phyloP scores from a whole-genome alignment of 2,329 filamentous ascomycete species.

The Canariomyces notabilis region DNA sequence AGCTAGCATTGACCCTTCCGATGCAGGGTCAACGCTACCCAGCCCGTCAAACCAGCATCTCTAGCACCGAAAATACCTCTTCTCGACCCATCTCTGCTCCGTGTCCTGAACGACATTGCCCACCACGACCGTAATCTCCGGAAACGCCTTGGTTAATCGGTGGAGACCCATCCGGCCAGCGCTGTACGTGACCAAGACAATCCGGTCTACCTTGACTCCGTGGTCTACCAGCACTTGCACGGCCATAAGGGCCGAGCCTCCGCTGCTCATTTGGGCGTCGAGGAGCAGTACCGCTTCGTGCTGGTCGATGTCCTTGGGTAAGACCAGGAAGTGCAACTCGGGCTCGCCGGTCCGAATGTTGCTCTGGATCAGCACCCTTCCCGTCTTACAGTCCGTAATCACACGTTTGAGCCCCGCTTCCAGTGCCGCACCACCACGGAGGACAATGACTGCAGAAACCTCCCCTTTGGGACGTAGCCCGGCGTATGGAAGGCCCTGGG shows the following conservation, averaged over 20 bases:
- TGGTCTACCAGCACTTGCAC: slow-evolving; percentile 94
- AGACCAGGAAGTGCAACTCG: slow-evolving; percentile 81
- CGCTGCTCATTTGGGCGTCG: slow-evolving; percentile 91
- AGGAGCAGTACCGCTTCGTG: slow-evolving; percentile 81
- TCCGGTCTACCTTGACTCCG: slow-evolving; percentile 75
- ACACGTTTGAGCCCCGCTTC: slow-evolving; percentile 85
- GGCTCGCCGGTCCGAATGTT: slow-evolving; percentile 81
- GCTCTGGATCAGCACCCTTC: slow-evolving; percentile 85
- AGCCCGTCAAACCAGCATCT: not conserved
- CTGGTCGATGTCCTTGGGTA: slow-evolving; percentile 66
- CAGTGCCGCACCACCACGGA: slow-evolving; percentile 83
- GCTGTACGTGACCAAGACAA: slow-evolving; percentile 90
- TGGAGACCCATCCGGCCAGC: slow-evolving; percentile 81
- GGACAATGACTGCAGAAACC: slow-evolving; percentile 79
- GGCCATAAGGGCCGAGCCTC: slow-evolving; percentile 83
- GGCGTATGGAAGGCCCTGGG: slow-evolving; percentile 62
- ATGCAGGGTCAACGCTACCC: no score
- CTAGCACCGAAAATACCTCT: slow-evolving; percentile 83
- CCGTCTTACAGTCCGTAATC: slow-evolving; percentile 87
- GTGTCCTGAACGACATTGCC: slow-evolving; percentile 75
- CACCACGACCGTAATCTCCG: slow-evolving; percentile 79
- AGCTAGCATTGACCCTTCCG: not conserved
- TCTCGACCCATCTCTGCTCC: slow-evolving; percentile 86
- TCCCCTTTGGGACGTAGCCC: slow-evolving; percentile 68
- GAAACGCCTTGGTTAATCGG: slow-evolving; percentile 81